Evolutionary conservation across 2,329 filamentous ascomycete genomes (phyloP).

Genomic region (Fusarium penzigii): DNA sequence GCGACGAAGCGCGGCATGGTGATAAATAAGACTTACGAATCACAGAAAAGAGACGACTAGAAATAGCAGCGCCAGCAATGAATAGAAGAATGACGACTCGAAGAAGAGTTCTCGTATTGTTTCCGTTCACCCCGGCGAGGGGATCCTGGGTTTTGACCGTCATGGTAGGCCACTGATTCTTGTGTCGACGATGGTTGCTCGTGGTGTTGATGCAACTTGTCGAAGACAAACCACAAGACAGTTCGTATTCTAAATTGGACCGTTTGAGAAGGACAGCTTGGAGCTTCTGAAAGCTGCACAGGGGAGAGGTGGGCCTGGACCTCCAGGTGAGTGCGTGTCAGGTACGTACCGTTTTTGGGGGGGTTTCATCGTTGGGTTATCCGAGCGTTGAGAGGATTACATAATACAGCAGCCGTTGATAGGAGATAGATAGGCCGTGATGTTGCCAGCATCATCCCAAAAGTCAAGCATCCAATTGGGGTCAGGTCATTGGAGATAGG

Average conservation of each 20-base stretch:
- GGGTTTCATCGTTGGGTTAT: background rate
- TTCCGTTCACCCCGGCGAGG: conserved; percentile 76
- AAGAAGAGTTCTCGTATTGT: conserved; percentile 81
- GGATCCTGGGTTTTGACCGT: conserved; percentile 49
- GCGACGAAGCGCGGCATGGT: conserved; percentile 6
- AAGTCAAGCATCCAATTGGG: conserved; percentile 16
- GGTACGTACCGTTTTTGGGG: conserved; percentile 26
- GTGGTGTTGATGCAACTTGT: conserved; percentile 36
- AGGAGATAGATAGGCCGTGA: conserved; percentile 9
- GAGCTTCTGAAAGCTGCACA: conserved; percentile 35
- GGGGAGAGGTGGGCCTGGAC: conserved; percentile 14
- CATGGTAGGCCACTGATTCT: conserved; percentile 42
- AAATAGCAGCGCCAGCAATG: conserved; percentile 88
- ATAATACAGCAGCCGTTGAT: background rate
- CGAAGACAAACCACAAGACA: conserved; percentile 25
- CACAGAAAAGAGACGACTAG: conserved; percentile 95
- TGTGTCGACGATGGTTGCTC: conserved; percentile 32
- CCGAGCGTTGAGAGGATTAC: background rate
- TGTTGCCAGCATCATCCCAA: conserved; percentile 21
- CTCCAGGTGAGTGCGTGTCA: background rate
- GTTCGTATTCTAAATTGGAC: conserved; percentile 17
- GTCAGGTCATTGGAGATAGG: conserved; percentile 18
- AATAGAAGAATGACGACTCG: conserved; percentile 86
- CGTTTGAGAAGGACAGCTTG: conserved; percentile 44
- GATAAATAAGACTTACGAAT: conserved; percentile 69